Base-by-base conservation (phyloP, 2,329 filamentous ascomycete species). In the Zasmidium citrigriseum region DNA sequence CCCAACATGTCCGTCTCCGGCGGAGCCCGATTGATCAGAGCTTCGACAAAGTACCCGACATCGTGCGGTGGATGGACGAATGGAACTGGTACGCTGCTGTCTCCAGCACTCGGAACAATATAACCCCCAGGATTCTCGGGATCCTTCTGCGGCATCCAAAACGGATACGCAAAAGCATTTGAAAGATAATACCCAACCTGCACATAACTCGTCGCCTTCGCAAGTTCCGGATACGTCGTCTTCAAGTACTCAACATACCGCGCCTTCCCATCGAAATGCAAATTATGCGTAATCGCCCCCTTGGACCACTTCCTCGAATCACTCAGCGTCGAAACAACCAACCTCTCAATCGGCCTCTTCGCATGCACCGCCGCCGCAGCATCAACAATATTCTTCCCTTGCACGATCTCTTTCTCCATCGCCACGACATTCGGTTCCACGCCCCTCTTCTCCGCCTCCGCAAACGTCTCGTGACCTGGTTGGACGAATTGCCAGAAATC, bases 211-310 rank as follows among this genome's bases (percentile, higher is more conserved):
- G 76, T 49, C 34, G 68, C 67, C 2, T 44, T 55, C 1, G 64
- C 63, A 11, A 72, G 48, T 1, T 63, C 20, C 1, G 59, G 58
- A 45, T 58, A 48, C 9, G 60, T 62, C 16, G 62, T 52, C 20
- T 68, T 51, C 1, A 72, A 29, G 51, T 72, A 70, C 7, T 65
- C 61, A n/a, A 67, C 64, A 10, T 67, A 63, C 3, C 65, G 61
- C 18, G 63, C 67, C 60, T 73, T 73, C 21, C 64, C 54, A 24
- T 73, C 70, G 48, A 70, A 73, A 58, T 72, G 70, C 45, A 75
- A 74, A 0, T 78, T 73, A 14, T 69, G 65, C 2, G 55, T 72
- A 55, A 79, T 79, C 59, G 77, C 77, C 0, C 78, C 78, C 10
- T 64, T 65, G n/a, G 73, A 76, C 68, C 69, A 72, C 57, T 73